A percentile compares a stretch with the other conserved stretches of the same genome.
Conservation (phyloP, 495 filamentous ascomycete genomes). For the Tuber magnatum region DNA sequence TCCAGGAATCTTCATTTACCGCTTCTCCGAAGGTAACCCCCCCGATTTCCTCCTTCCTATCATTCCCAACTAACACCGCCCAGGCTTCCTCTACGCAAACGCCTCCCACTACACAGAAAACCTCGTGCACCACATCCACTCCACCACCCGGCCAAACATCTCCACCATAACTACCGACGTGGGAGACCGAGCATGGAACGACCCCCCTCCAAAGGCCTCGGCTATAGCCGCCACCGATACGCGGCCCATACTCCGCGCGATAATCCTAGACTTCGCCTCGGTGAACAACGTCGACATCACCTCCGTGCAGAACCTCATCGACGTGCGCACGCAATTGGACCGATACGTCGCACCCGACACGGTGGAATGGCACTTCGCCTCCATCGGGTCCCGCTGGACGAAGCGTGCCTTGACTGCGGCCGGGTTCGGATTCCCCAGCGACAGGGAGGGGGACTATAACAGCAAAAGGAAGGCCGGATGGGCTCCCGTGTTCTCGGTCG, state of each 20-base stretch:
- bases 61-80: background rate
- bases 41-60: too few relatives aligned
- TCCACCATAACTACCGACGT: slow-evolving; percentile 53
- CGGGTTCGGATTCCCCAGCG: slow-evolving; percentile 81
- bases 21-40: slow-evolving; percentile 72
- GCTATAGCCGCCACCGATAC: slow-evolving; percentile 46
- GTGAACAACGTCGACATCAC: slow-evolving; percentile 97
- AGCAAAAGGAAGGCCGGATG: slow-evolving; percentile 56
- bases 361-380: slow-evolving; percentile 94
- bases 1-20: slow-evolving; percentile 94
- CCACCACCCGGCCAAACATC: slow-evolving; percentile 70
- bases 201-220: slow-evolving; percentile 60
- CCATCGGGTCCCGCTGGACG: slow-evolving; percentile 94
- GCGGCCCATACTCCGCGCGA: slow-evolving; percentile 73
- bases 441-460: slow-evolving; percentile 42
- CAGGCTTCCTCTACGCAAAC: slow-evolving; percentile 82
- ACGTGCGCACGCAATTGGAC: slow-evolving; percentile 95
- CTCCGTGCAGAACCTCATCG: slow-evolving; percentile 88
- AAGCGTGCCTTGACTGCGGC: slow-evolving; percentile 88
- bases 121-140: slow-evolving; percentile 66
- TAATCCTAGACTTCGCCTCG: slow-evolving; percentile 91
- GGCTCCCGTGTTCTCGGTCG: slow-evolving; percentile 94
- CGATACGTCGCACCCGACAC: slow-evolving; percentile 71
- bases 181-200: slow-evolving; percentile 94
- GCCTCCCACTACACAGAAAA: slow-evolving; percentile 83